Percentiles rank a stretch among this genome's conserved stretches.
Conservation (phyloP, 495 filamentous ascomycete species). For the Annulohypoxylon maeteangense region DNA sequence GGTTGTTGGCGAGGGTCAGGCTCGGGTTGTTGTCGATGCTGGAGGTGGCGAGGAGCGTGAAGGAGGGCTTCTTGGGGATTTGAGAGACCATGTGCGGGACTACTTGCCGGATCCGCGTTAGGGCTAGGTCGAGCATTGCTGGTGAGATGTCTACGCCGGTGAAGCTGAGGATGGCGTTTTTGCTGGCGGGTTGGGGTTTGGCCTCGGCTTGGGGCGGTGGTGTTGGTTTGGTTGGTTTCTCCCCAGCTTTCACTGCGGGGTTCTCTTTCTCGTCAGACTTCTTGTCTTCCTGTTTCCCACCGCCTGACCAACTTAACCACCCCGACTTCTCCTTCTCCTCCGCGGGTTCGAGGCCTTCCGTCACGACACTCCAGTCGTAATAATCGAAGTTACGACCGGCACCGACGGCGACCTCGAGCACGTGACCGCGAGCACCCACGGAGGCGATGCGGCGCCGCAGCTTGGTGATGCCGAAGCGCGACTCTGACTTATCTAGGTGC, state of each 20-base stretch:
- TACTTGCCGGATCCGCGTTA: conserved; percentile 49
- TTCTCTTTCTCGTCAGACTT: conserved; percentile 2
- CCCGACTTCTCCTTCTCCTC: conserved; percentile 26
- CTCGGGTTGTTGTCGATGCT: conserved; percentile 29
- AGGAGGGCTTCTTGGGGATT: conserved; percentile 47
- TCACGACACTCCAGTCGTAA: conserved; percentile 66
- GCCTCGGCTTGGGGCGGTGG: not conserved
- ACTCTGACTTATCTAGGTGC: conserved; percentile 72
- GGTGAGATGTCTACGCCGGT: conserved; percentile 60
- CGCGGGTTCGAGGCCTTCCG: conserved; percentile 25
- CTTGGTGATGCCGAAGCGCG: conserved; percentile 68
- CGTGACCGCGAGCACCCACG: conserved; percentile 73
- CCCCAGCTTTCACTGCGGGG: not conserved
- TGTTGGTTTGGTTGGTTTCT: conserved; percentile 1
- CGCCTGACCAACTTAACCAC: conserved; percentile 32
- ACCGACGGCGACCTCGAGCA: conserved; percentile 88
- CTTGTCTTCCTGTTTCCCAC: conserved; percentile 4
- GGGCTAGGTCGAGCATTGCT: conserved; percentile 57
- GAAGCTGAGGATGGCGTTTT: conserved; percentile 50
- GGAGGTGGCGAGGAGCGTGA: conserved; percentile 41
- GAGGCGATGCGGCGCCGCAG: conserved; percentile 70
- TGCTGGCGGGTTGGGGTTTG: conserved; percentile 2
- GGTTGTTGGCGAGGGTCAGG: conserved; percentile 49
- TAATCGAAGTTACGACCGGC: conserved; percentile 88
- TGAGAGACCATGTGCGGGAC: conserved; percentile 40